phyloP scores from a whole-genome alignment of 1,284 basidiomycete species.

The Microbotryum saponariae region DNA sequence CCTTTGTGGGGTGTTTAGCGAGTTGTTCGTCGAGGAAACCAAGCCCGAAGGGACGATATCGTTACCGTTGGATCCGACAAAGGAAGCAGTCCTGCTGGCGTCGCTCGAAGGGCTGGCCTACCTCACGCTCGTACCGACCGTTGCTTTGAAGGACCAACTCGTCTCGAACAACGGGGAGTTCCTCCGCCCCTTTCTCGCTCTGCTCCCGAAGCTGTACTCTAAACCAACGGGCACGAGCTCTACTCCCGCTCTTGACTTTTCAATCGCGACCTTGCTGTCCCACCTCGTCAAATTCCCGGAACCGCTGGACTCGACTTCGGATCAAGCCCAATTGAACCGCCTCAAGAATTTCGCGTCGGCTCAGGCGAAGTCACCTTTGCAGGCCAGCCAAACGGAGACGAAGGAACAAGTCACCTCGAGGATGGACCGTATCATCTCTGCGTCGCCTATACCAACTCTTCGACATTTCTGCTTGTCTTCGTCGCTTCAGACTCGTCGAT shows the following conservation, averaged over 20 bases:
- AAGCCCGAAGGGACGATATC: constrained; percentile 33
- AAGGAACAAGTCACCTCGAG: constrained; percentile 56
- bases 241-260: constrained; percentile 56
- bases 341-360: constrained; percentile 25
- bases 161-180: constrained; percentile 54
- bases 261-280: constrained; percentile 61
- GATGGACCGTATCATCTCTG: constrained; percentile 50
- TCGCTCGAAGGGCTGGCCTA: constrained; percentile 71
- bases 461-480: constrained; percentile 51
- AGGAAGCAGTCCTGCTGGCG: constrained; percentile 49
- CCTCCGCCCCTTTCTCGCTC: constrained; percentile 55
- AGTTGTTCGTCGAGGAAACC: constrained; percentile 45
- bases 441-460: constrained; percentile 53
- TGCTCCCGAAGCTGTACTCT: constrained; percentile 41
- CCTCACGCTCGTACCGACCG: constrained; percentile 56
- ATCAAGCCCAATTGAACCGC: constrained; percentile 42
- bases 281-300: constrained; percentile 66
- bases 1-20: constrained; percentile 54
- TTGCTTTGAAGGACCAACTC: constrained; percentile 51
- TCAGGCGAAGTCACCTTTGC: constrained; percentile 24
- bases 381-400: constrained; percentile 44
- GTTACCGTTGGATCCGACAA: no score
- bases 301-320: constrained; percentile 62
- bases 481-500: constrained; percentile 39
- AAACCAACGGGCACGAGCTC: constrained; percentile 16